Evolutionary conservation across 1,284 basidiomycete genomes (phyloP).

Genomic region (Fomitopsis betulina): DNA sequence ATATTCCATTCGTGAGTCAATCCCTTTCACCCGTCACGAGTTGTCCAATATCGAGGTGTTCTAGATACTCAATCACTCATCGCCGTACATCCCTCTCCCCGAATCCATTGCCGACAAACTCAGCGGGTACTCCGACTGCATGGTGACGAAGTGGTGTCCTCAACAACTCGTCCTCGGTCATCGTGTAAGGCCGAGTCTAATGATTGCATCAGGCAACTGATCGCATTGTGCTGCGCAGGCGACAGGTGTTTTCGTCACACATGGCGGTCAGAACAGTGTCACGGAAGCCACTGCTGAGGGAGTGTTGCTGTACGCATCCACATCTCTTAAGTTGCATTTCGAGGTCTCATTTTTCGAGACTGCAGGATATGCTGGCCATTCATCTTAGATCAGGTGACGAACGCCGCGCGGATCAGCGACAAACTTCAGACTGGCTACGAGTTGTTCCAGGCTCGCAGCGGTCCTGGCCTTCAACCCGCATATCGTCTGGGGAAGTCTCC

Average conservation of each 20-base stretch:
- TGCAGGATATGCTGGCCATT: conserved; percentile 22
- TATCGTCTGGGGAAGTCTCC: conserved; percentile 13
- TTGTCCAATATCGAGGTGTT: background rate
- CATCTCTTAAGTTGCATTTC: background rate
- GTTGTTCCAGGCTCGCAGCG: conserved; percentile 23
- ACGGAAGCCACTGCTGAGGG: conserved; percentile 10
- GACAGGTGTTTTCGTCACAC: conserved; percentile 14
- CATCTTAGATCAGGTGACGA: conserved; percentile 17
- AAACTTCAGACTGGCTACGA: conserved; percentile 23
- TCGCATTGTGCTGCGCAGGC: background rate
- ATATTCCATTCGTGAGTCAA: conserved; percentile 1
- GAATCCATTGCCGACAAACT: conserved; percentile 2
- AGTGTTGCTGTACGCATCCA: conserved; percentile 10
- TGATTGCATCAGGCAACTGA: background rate
- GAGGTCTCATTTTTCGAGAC: background rate
- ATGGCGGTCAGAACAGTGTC: conserved; percentile 15
- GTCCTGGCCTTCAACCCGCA: conserved; percentile 13
- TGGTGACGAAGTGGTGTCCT: conserved; percentile 1
- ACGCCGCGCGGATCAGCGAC: conserved; percentile 14
- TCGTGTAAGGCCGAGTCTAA: background rate
- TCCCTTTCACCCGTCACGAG: background rate
- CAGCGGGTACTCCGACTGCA: background rate
- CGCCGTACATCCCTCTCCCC: background rate
- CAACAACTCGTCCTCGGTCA: conserved; percentile 3
- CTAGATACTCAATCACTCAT: conserved; percentile 4